phyloP scores from a whole-genome alignment of 768 basidiomycete genomes.

The Tephrocybe sp. region DNA sequence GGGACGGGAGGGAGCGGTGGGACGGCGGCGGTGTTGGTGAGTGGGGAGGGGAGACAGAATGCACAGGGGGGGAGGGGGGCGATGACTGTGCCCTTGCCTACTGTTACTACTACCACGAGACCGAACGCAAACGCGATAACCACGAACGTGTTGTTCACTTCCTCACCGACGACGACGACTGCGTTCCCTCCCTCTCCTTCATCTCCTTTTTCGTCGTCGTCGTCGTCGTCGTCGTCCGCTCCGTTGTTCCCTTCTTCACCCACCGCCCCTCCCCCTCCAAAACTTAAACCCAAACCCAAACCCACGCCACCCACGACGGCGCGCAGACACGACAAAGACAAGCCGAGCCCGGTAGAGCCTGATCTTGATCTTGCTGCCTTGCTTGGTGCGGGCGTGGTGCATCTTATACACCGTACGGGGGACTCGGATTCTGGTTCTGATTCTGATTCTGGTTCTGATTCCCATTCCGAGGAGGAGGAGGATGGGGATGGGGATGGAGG shows the following conservation, averaged over 20 bases:
- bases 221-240: too few species aligned
- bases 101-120: background rate
- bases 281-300: background rate
- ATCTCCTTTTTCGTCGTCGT: too few species aligned
- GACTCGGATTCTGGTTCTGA: conserved; percentile 22
- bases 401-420: conserved; percentile 39
- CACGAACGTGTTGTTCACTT: background rate
- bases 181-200: too few species aligned
- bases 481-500: conserved; percentile 14
- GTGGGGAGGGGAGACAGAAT: background rate
- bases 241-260: too few species aligned
- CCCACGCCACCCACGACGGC: background rate
- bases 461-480: background rate
- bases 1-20: background rate
- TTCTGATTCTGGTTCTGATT: background rate
- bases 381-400: conserved; percentile 43
- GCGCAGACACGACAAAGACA: background rate
- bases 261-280: background rate
- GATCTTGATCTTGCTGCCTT: conserved; percentile 43
- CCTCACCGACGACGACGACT: background rate
- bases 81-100: background rate
- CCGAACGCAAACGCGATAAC: too few species aligned
- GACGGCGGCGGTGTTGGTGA: background rate
- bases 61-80: background rate
- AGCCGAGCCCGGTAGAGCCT: conserved; percentile 29